phyloP scores from a whole-genome alignment of 83 land plant genomes.

The Picea abies region DNA sequence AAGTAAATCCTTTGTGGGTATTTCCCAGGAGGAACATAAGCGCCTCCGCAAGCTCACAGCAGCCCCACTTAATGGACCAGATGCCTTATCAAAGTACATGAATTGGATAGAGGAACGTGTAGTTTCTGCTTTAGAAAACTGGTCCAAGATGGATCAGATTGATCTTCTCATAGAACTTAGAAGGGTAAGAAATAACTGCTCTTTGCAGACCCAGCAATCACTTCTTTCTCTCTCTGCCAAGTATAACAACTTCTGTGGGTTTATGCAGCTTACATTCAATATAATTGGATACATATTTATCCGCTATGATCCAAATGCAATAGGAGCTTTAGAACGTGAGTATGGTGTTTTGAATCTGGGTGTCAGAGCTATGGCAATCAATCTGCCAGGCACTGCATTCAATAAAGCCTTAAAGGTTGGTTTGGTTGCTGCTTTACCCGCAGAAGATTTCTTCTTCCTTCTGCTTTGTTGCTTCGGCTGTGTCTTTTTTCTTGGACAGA shows the following conservation, averaged over 20 bases:
- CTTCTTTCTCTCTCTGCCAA: neutral
- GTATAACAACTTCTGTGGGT: neutral
- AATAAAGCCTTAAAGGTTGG: conserved; percentile 64
- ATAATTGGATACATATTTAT: conserved; percentile 70
- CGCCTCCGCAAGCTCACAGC: conserved; percentile 63
- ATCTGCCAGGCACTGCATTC: conserved; percentile 83
- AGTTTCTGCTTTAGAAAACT: conserved; percentile 41
- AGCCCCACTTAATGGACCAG: conserved; percentile 64
- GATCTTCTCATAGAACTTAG: conserved; percentile 60
- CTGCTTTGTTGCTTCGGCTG: neutral
- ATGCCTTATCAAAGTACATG: conserved; percentile 57
- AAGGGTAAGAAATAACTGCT: conserved; percentile 17
- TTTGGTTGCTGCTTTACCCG: neutral
- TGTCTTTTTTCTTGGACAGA: neutral
- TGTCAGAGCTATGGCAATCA: conserved; percentile 78
- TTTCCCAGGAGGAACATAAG: conserved; percentile 63
- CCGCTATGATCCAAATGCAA: conserved; percentile 41
- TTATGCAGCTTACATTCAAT: conserved; percentile 56
- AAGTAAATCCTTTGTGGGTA: conserved; percentile 50
- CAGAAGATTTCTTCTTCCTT: neutral
- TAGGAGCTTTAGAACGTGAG: conserved; percentile 51
- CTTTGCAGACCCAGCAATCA: neutral
- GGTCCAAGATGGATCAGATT: conserved; percentile 45
- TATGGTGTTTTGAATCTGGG: conserved; percentile 60
- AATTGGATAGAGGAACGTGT: conserved; percentile 39